Evolutionary conservation across 164 flowering plant genomes (phyloP), one percentile per base, ranked within the genome.

Genomic region (Chimonanthus salicifolius): DNA sequence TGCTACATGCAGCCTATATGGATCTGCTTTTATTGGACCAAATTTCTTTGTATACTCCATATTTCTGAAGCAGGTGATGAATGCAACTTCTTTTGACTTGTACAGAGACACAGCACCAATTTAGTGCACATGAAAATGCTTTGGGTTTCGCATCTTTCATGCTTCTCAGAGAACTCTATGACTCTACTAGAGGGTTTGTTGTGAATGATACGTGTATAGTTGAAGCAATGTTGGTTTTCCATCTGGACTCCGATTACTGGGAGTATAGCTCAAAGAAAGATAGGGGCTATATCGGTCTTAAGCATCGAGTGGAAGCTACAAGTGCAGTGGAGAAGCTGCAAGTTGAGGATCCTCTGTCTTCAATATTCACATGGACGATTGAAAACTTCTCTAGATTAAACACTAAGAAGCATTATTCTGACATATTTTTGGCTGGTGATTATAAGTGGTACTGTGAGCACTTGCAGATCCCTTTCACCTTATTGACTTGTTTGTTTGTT

Each of bases 71-170:
- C 54, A 50, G 62, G 54, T 73, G 66, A 65, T 70, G 60, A 70
- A 15, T n/a, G 44, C 62, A 66, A 71, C 10, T 47, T 62, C 16
- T 20, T 58, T 77, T 58, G 58, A 20, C n/a, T 74, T 47, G 2
- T 83, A 80, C 92, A 94, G 98, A 94, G 71, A 92, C 96, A 7
- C 90, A 90, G 62, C 96, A 94, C 78, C 91, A 90, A 73, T 94
- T 94, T 78, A 88, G 88, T 85, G 92, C 89, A 2, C 85, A 94
- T 71, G 94, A 92, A 75, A 90, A 90, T 77, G 97, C 90, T 76
- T 92, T 94, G 96, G 98, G 98, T 47, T 94, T 94, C 80, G 87
- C 97, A 54, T 94, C 98, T 15, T 94, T 94, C 76, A 94, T 94
- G 97, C 88, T 90, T 68, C 92, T 94, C 44, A 71, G 87, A 78